A percentile compares a stretch with the other conserved stretches of the same genome.
phyloP scores from a whole-genome alignment of 1,139 yeast species.

The Suhomyces terraborum region DNA sequence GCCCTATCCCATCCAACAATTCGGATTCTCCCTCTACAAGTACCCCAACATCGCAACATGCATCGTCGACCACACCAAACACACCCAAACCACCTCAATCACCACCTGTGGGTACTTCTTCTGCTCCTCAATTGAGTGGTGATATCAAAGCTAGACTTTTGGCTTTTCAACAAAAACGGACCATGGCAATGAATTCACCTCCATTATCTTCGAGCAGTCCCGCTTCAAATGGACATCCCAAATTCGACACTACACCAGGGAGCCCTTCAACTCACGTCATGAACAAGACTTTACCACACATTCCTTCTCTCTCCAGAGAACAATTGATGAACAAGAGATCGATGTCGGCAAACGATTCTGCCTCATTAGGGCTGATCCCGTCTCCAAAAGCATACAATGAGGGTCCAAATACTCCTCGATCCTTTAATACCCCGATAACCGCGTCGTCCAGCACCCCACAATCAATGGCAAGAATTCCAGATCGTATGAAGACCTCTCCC shows the following conservation, averaged over 20 bases:
- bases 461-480: conserved; percentile 26
- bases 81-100: conserved; percentile 11
- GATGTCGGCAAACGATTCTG: conserved; percentile 16
- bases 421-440: conserved; percentile 3
- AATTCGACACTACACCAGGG: neutral
- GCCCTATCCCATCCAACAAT: neutral
- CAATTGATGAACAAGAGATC: conserved; percentile 11
- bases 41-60: too few relatives aligned
- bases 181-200: conserved; percentile 32
- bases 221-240: conserved; percentile 6
- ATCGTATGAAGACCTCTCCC: conserved; percentile 1
- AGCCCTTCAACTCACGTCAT: neutral
- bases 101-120: conserved; percentile 10
- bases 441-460: conserved; percentile 17
- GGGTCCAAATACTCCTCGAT: neutral
- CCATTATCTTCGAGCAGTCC: conserved; percentile 23
- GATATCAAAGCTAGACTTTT: conserved; percentile 74
- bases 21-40: too few relatives aligned
- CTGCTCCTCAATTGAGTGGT: conserved; percentile 47
- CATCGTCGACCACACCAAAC: too few relatives aligned
- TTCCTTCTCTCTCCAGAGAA: conserved; percentile 2
- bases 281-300: conserved; percentile 7
- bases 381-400: conserved; percentile 18
- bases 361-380: conserved; percentile 16
- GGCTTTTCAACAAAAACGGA: conserved; percentile 72